Conservation (phyloP, 176 grass and related monocot species). For the Aegilops sharonensis region DNA sequence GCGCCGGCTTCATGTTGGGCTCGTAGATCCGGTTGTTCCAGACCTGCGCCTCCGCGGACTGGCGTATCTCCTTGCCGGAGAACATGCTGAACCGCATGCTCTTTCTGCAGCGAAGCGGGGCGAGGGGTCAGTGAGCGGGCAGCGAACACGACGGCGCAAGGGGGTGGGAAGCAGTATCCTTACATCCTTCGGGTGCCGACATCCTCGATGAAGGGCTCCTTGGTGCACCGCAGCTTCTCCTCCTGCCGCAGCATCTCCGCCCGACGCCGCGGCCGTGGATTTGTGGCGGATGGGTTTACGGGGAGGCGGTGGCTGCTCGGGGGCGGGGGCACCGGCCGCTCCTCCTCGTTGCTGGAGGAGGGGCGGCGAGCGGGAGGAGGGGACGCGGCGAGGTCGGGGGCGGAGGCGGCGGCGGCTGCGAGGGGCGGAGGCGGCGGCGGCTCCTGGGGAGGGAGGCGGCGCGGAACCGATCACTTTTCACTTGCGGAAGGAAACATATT, state of each 20-base stretch:
- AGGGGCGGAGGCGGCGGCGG: no score
- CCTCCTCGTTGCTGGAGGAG: no score
- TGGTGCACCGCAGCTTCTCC: constrained; percentile 84
- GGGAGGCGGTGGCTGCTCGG: no score
- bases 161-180: background rate
- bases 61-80: constrained; percentile 67
- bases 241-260: constrained; percentile 48
- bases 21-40: constrained; percentile 72
- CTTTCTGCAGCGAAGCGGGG: constrained; percentile 54
- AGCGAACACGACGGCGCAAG: background rate
- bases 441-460: background rate
- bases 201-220: constrained; percentile 87
- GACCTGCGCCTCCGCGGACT: constrained; percentile 64
- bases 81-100: constrained; percentile 75
- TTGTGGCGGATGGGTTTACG: no score
- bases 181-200: constrained; percentile 67
- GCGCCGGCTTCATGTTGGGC: constrained; percentile 20
- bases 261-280: background rate
- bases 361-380: no score
- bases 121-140: background rate
- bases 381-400: no score
- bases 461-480: constrained; percentile 1
- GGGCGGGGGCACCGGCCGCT: no score
- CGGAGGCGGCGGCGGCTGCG: no score
- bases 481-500: background rate